Evolutionary conservation across 352 stramenopile genomes (phyloP), one percentile per base, ranked within the genome.

Genomic region (Globisporangium radiosum): DNA sequence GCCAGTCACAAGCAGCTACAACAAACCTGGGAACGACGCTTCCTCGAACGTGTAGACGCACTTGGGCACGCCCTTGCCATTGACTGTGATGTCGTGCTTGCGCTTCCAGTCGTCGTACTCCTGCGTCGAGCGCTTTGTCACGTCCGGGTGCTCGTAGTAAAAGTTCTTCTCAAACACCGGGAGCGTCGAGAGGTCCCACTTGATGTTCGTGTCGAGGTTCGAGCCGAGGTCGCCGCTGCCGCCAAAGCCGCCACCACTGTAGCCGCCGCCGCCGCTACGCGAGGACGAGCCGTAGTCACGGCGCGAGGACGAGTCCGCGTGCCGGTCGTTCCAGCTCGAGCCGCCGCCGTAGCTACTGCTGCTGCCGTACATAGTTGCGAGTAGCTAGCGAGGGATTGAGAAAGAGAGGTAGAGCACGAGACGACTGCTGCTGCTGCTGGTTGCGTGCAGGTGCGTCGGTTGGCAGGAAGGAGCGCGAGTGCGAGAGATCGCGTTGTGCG

Each of bases 131-230:
- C 96, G 85, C n/a, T 78, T 80, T 5, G 87, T 88, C 25, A 99
- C 97, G 63, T 97, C 94, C 15, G 97, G 97, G 78, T 99, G 97
- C 75, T 99, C 90, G 62, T 95, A 92, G 90, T 99, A 99, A 65
- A 99, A 99, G 70, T 99, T 98, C 75, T 99, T 99, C 72, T 99
- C 96, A 66, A 99, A 99, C 17, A 94, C 81, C 1, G 95, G 92
- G 9, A 99, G 78, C 66, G 97, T 87, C 33, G 87, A 76, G 49
- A 98, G 62, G 60, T 97, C 87, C 85, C 97, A 99, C 66, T 98
- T 85, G 77, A 99, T 99, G 57, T 96, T 87, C 8, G 76, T 82
- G 57, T 88, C 74, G 48, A 99, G 76, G 65, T 88, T 89, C 5
- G 87, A 71, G 36, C 95, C 95, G 1, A 98, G 69, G 65, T 92